These are phyloP conservation scores for Penicillium sp. DNA, from an alignment of 2,329 filamentous ascomycete genomes.

Conservation along the genomic window DNA sequence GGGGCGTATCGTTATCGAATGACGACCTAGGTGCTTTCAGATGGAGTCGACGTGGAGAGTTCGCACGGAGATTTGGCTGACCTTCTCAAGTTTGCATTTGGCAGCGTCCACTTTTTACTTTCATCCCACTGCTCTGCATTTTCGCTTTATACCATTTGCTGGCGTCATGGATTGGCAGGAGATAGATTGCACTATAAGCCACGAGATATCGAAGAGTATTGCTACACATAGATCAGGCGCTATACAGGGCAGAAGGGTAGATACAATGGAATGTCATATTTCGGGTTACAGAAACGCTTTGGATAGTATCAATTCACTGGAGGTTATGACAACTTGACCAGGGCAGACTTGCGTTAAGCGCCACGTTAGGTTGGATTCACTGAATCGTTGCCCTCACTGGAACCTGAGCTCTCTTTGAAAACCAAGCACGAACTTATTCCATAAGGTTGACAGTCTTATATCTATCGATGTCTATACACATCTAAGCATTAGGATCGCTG, in stretches of 20 bases:
- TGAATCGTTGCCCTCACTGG: too few relatives aligned
- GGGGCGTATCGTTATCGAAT: conserved; percentile 63
- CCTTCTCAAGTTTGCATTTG: not conserved
- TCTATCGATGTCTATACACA: not conserved
- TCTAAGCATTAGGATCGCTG: not conserved
- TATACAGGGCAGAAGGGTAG: not conserved
- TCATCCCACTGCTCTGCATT: not conserved
- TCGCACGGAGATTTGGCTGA: not conserved
- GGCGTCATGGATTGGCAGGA: not conserved
- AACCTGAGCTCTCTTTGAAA: too few relatives aligned
- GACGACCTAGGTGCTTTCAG: not conserved
- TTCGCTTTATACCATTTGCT: not conserved
- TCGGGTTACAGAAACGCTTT: not conserved
- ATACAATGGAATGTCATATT: not conserved
- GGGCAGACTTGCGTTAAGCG: not conserved
- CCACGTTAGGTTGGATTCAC: not conserved
- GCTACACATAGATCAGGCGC: conserved; percentile 1
- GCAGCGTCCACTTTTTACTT: not conserved
- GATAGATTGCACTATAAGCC: not conserved
- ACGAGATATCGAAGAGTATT: not conserved
- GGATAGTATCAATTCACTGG: not conserved
- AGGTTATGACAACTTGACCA: not conserved
- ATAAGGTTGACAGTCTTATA: not conserved
- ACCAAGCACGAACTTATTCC: not conserved
- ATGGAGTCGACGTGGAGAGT: not conserved